Evolutionary conservation across 2,329 filamentous ascomycete species (phyloP).

Genomic region (Colletotrichum filicis): DNA sequence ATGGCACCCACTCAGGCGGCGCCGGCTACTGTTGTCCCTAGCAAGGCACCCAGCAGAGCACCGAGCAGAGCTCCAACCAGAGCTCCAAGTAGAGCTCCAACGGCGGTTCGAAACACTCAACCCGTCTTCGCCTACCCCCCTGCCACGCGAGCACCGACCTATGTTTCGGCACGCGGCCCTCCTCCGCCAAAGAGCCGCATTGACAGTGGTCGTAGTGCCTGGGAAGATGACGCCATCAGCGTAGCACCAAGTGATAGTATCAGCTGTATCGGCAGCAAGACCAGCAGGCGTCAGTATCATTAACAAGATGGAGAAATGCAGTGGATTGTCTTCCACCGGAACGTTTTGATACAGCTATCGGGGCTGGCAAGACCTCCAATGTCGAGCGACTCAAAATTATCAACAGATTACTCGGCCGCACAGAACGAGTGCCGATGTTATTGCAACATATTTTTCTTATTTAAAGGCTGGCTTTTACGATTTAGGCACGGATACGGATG

Average conservation of each 20-base stretch:
- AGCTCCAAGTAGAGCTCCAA: constrained; percentile 11
- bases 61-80: constrained; percentile 10
- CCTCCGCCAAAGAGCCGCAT: constrained; percentile 54
- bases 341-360: neutral
- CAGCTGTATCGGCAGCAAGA: constrained; percentile 65
- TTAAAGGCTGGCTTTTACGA: neutral
- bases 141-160: constrained; percentile 40
- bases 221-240: constrained; percentile 62
- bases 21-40: constrained; percentile 2
- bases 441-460: neutral
- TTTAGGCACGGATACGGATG: neutral
- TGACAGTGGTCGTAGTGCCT: constrained; percentile 52
- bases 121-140: constrained; percentile 31
- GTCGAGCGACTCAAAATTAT: neutral
- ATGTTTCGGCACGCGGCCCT: constrained; percentile 46
- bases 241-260: constrained; percentile 71
- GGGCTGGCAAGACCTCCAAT: neutral
- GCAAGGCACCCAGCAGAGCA: constrained; percentile 11
- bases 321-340: neutral
- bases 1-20: constrained; percentile 20
- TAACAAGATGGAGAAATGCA: constrained; percentile 34
- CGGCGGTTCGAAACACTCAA: constrained; percentile 12
- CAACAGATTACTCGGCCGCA: neutral
- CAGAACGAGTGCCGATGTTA: neutral
- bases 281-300: constrained; percentile 42